Evolutionary conservation across 805 yeast genomes (phyloP).

Genomic region (Candida ortonii): DNA sequence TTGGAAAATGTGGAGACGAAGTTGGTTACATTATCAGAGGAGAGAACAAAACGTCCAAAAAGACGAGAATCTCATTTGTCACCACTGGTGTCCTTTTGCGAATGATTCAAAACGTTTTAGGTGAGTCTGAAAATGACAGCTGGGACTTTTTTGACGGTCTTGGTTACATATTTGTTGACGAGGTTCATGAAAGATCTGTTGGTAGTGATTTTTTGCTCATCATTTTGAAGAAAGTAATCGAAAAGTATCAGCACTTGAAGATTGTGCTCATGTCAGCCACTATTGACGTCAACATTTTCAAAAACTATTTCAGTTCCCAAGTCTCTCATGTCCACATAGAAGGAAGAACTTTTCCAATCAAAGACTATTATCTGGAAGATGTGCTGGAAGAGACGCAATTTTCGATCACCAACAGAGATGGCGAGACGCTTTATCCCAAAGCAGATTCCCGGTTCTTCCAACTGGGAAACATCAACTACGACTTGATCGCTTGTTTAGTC

Average conservation of each 20-base stretch:
- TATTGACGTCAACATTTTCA: constrained; percentile 67
- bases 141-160: constrained; percentile 51
- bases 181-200: constrained; percentile 93
- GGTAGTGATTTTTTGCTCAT: constrained; percentile 85
- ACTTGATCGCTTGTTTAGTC: constrained; percentile 60
- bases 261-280: constrained; percentile 93
- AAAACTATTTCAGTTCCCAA: constrained; percentile 55
- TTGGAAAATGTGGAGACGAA: constrained; percentile 61
- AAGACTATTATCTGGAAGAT: constrained; percentile 70
- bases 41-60: constrained; percentile 60
- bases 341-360: constrained; percentile 92
- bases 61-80: constrained; percentile 78
- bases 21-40: constrained; percentile 91
- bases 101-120: constrained; percentile 62
- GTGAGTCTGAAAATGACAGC: constrained; percentile 25
- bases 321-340: constrained; percentile 74
- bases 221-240: constrained; percentile 61
- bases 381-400: constrained; percentile 59
- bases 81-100: constrained; percentile 91
- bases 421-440: constrained; percentile 49
- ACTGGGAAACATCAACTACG: constrained; percentile 70
- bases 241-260: constrained; percentile 52
- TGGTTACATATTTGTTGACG: constrained; percentile 80
- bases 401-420: constrained; percentile 36
- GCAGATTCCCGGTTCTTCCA: constrained; percentile 66